Conservation (phyloP, 192 early-diverging fungal genomes). For the Chytriomyces hyalinus region DNA sequence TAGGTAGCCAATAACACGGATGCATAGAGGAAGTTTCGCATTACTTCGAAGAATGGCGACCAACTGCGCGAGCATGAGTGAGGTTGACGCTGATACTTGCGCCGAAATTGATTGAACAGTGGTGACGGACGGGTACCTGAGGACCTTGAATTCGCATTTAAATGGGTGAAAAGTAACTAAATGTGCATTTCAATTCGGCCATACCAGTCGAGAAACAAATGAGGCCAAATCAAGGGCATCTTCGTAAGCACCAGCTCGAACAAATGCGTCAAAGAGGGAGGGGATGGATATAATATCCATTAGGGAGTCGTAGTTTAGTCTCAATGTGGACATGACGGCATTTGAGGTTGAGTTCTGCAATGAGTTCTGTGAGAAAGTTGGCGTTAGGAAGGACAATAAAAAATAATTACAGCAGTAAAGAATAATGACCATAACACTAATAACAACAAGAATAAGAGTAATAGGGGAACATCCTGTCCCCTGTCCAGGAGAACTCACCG, state of each 20-base stretch:
- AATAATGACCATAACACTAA: background rate
- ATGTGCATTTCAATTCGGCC: conserved; percentile 4
- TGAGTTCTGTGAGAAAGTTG: no score
- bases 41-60: conserved; percentile 68
- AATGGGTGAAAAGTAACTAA: background rate
- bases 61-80: conserved; percentile 72
- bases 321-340: conserved; percentile 15
- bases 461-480: no score
- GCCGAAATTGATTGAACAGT: conserved; percentile 65
- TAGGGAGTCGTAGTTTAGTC: conserved; percentile 48
- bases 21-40: conserved; percentile 76
- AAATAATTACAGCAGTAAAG: background rate
- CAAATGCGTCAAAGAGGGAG: conserved; percentile 78
- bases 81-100: conserved; percentile 59
- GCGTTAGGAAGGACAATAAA: no score
- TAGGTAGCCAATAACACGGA: conserved; percentile 79
- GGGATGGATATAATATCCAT: conserved; percentile 80
- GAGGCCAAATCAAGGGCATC: conserved; percentile 81
- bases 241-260: conserved; percentile 79
- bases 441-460: no score
- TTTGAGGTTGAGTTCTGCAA: background rate
- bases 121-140: conserved; percentile 62
- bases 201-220: conserved; percentile 63
- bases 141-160: background rate
- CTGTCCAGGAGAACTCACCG: no score